These are phyloP conservation scores for Areca catechu DNA, from an alignment of 176 grass and related monocot species.

Conservation along the genomic window DNA sequence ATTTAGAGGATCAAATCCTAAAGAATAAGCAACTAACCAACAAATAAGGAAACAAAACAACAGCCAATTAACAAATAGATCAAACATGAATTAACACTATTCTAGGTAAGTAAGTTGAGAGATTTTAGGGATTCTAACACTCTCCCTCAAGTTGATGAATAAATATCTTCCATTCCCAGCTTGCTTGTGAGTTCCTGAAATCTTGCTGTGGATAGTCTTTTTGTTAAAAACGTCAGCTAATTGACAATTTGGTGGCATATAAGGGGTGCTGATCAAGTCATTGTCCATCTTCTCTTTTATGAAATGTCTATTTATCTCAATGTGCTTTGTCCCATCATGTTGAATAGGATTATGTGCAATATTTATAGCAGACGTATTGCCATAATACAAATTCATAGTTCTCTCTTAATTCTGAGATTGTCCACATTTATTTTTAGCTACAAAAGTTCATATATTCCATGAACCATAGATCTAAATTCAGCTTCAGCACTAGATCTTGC, in stretches of 20 bases:
- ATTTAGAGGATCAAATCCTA: no score
- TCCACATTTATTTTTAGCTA: slow-evolving; percentile 1
- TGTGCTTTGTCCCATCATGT: slow-evolving; percentile 2
- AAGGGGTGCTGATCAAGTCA: neutral
- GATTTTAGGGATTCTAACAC: no score
- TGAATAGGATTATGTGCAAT: neutral
- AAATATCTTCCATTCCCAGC: neutral
- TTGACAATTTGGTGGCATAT: neutral
- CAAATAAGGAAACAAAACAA: no score
- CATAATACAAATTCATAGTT: slow-evolving; percentile 1
- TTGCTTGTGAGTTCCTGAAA: neutral
- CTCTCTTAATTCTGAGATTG: neutral
- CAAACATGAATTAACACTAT: no score
- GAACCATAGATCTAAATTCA: neutral
- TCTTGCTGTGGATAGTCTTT: neutral
- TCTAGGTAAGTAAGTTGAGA: no score
- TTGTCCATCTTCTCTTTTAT: slow-evolving; percentile 1
- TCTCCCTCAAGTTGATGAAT: slow-evolving; percentile 1
- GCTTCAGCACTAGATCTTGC: neutral
- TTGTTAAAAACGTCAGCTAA: neutral
- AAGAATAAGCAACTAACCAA: no score
- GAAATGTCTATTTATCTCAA: slow-evolving; percentile 3
- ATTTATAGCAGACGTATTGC: slow-evolving; percentile 1
- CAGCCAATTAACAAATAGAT: no score
- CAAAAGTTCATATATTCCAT: slow-evolving; percentile 10